Base-by-base conservation (phyloP, 352 stramenopile genomes). In the Globisporangium recalcitrans region DNA sequence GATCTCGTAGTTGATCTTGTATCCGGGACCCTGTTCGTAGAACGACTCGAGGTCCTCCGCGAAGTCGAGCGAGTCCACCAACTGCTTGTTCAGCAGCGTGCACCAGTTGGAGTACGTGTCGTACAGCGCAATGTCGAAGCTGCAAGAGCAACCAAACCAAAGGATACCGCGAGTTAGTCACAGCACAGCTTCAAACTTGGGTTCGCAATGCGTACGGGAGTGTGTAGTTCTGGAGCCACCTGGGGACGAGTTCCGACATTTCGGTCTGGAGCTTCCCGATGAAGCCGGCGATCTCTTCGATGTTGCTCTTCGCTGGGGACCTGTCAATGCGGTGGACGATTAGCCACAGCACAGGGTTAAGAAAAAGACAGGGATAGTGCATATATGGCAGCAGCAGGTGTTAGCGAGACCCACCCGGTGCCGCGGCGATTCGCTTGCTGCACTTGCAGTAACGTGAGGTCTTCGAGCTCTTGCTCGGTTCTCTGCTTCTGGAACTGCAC, bases 121-220 rank as follows among this genome's bases (percentile, higher is more conserved):
- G 36, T 82, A 82, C 14, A 87, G 59, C 27, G 75, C 75, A 14
- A 80, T 75, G 55, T 87, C 74, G 58, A 83, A 85, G 9, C 61
- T 72, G 40, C 4, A 27, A 49, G 42, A 31, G 27, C n/a, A n/a
- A n/a, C 27, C 27, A 31, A 31, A 31, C 27, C 27, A 31, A 31
- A 31, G 16, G 21, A 24, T 31, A 36, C n/a, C n/a, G n/a, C n/a
- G n/a, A n/a, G n/a, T n/a, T n/a, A n/a, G n/a, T n/a, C n/a, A n/a
- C n/a, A n/a, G n/a, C n/a, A n/a, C n/a, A n/a, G n/a, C n/a, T n/a
- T n/a, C n/a, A n/a, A n/a, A n/a, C n/a, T n/a, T n/a, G n/a, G n/a
- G n/a, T n/a, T n/a, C n/a, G n/a, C n/a, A n/a, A n/a, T n/a, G n/a
- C 82, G 68, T 91, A 91, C 14, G 66, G 76, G 19, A 91, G 75